Conservation (phyloP, 164 flowering plant species). For the Aristolochia fimbriata region DNA sequence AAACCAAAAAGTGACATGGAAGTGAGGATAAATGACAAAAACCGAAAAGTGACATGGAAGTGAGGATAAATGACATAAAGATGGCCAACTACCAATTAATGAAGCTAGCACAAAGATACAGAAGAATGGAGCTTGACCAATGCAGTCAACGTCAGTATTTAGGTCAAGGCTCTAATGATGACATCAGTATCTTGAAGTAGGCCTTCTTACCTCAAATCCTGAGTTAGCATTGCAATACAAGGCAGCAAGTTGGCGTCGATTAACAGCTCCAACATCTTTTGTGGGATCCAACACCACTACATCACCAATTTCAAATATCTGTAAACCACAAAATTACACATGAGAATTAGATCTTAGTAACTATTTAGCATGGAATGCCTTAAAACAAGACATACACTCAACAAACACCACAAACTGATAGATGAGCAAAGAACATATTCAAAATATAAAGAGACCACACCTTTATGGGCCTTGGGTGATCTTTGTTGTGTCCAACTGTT, state of each 20-base stretch:
- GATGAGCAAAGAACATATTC: neutral
- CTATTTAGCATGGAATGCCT: too few species aligned
- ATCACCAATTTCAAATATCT: conserved; percentile 91
- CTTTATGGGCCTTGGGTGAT: conserved; percentile 91
- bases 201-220: conserved; percentile 72
- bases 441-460: conserved; percentile 17
- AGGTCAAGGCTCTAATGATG: too few species aligned
- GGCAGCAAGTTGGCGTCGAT: conserved; percentile 72
- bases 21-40: too few species aligned
- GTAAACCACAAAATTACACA: neutral
- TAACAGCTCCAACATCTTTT: conserved; percentile 76
- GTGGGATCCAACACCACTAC: conserved; percentile 41
- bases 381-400: neutral
- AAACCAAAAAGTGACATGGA: too few species aligned
- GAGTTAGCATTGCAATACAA: conserved; percentile 74
- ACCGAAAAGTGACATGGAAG: too few species aligned
- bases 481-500: conserved; percentile 75
- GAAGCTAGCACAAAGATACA: too few species aligned
- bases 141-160: too few species aligned
- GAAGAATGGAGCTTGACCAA: too few species aligned
- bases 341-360: neutral
- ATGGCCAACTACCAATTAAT: too few species aligned
- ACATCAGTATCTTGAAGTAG: too few species aligned
- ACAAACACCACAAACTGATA: neutral
- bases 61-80: too few species aligned